Evolutionary conservation across 208 protist species (phyloP).

Genomic region (Trypanosoma brucei): DNA sequence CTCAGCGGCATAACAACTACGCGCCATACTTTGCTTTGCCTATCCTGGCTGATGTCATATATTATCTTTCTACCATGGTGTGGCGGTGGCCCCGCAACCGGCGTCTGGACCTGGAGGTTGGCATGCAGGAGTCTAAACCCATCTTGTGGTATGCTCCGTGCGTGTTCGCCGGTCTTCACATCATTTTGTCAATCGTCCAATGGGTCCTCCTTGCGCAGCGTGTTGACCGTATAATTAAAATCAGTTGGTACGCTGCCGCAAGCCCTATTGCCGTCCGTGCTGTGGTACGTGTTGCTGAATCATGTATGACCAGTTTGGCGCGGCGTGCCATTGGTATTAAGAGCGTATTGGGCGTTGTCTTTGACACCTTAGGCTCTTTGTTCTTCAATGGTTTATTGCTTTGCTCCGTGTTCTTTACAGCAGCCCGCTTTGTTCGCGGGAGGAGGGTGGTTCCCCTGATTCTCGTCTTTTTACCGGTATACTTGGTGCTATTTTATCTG

Average conservation of each 20-base stretch:
- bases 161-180: constrained; percentile 56
- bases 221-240: constrained; percentile 44
- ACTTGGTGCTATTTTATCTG: constrained; percentile 58
- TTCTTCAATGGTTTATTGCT: constrained; percentile 78
- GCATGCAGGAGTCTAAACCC: constrained; percentile 40
- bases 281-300: constrained; percentile 66
- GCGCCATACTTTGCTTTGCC: constrained; percentile 54
- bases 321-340: constrained; percentile 67
- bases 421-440: constrained; percentile 62
- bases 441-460: constrained; percentile 30
- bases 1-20: constrained; percentile 31
- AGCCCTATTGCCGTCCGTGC: constrained; percentile 63
- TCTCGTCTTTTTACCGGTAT: constrained; percentile 72
- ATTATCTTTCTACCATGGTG: constrained; percentile 81
- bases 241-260: constrained; percentile 76
- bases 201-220: constrained; percentile 76
- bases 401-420: constrained; percentile 77
- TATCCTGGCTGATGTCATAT: constrained; percentile 72
- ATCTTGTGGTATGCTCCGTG: constrained; percentile 76
- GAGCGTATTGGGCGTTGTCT: constrained; percentile 49
- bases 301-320: constrained; percentile 67
- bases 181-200: constrained; percentile 59
- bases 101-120: constrained; percentile 71
- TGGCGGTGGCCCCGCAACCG: constrained; percentile 77
- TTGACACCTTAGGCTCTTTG: constrained; percentile 81